A percentile compares a stretch with the other conserved stretches of the same genome.
Evolutionary conservation across 495 filamentous ascomycete genomes (phyloP).

Genomic region (Thozetella sp.): DNA sequence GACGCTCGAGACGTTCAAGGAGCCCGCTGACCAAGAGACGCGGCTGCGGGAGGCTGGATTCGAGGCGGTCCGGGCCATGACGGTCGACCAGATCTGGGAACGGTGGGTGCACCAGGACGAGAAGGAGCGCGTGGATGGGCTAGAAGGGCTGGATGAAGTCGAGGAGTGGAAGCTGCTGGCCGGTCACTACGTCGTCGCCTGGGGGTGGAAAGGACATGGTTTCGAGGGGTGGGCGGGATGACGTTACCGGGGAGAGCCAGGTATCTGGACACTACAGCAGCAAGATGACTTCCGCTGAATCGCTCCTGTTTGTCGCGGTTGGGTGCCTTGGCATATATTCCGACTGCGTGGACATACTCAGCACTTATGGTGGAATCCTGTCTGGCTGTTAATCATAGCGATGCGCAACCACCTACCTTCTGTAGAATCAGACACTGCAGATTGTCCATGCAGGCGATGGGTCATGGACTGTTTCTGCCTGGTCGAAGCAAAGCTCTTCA

Average conservation of each 20-base stretch:
- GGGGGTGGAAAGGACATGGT: constrained; percentile 57
- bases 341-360: too few species aligned
- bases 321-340: too few species aligned
- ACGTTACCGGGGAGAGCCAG: background rate
- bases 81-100: constrained; percentile 76
- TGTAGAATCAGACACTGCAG: too few species aligned
- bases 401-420: too few species aligned
- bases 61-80: constrained; percentile 53
- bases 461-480: too few species aligned
- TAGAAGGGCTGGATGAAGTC: constrained; percentile 93
- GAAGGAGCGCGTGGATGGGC: constrained; percentile 72
- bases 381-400: too few species aligned
- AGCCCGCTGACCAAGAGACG: constrained; percentile 62
- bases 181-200: constrained; percentile 86
- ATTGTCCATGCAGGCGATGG: too few species aligned
- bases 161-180: constrained; percentile 93
- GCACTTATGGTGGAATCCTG: too few species aligned
- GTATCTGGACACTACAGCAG: background rate
- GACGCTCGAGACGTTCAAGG: constrained; percentile 72
- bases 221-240: constrained; percentile 9
- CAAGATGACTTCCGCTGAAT: too few species aligned
- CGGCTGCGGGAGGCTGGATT: constrained; percentile 69
- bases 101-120: constrained; percentile 72
- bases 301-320: too few species aligned
- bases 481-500: too few species aligned